Conservation (phyloP, 2,329 filamentous ascomycete species). For the Tolypocladium endophyticum region DNA sequence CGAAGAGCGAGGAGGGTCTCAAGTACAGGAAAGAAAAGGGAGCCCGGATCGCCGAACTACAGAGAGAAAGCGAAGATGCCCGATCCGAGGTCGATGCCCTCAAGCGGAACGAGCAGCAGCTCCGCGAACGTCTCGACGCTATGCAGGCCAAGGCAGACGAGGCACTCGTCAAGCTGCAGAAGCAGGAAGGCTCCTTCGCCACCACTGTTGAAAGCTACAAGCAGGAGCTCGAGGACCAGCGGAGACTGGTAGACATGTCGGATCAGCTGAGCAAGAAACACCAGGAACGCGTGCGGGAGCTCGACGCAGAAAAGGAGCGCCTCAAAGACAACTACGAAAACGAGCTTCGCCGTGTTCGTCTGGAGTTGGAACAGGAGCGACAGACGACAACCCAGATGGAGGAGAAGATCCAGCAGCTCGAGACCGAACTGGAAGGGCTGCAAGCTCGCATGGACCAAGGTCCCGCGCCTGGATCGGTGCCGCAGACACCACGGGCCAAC, state of each 20-base stretch:
- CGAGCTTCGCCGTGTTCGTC: constrained; percentile 42
- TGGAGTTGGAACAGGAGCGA: constrained; percentile 46
- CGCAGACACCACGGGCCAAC: constrained; percentile 52
- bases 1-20: constrained; percentile 74
- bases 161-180: constrained; percentile 68
- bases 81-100: constrained; percentile 66
- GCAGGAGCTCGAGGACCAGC: constrained; percentile 73
- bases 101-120: constrained; percentile 66
- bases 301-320: constrained; percentile 51
- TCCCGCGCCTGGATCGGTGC: constrained; percentile 34
- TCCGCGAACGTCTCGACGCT: constrained; percentile 73
- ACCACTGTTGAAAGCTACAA: constrained; percentile 78
- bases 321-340: constrained; percentile 57
- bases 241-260: constrained; percentile 72
- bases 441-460: constrained; percentile 36
- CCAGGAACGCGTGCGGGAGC: constrained; percentile 57
- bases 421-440: constrained; percentile 42
- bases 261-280: constrained; percentile 66
- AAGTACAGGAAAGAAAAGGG: constrained; percentile 94
- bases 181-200: constrained; percentile 73
- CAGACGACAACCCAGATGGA: constrained; percentile 35
- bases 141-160: constrained; percentile 83
- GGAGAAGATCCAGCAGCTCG: constrained; percentile 37
- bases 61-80: constrained; percentile 80
- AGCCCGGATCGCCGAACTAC: constrained; percentile 75